Evolutionary conservation across 1,284 basidiomycete genomes (phyloP).

Genomic region (Irpex lacteus): DNA sequence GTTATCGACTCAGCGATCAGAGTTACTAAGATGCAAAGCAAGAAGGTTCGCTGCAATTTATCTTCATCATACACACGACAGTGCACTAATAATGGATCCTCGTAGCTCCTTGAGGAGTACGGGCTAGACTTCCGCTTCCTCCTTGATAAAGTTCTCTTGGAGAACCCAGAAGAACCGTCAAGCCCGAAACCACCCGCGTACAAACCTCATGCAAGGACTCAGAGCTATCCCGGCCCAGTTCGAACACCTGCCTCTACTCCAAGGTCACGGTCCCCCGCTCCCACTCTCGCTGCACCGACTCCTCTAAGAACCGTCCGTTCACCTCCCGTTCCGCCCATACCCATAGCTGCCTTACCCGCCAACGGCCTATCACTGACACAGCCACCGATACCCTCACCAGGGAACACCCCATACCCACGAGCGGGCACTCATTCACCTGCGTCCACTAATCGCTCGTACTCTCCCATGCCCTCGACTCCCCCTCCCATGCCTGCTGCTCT

Average conservation of each 20-base stretch:
- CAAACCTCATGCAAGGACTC: constrained; percentile 25
- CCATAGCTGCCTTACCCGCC: constrained; percentile 6
- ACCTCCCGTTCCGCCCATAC: constrained; percentile 15
- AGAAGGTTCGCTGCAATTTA: constrained; percentile 53
- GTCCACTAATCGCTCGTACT: constrained; percentile 8
- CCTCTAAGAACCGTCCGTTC: constrained; percentile 24
- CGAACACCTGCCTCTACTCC: constrained; percentile 29
- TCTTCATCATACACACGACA: neutral
- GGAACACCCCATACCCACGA: neutral
- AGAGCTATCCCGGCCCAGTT: constrained; percentile 24
- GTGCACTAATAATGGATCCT: neutral
- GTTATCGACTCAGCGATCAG: constrained; percentile 75
- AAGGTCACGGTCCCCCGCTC: constrained; percentile 28
- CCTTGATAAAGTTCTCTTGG: constrained; percentile 66
- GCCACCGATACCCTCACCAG: constrained; percentile 3
- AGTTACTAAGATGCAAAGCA: constrained; percentile 76
- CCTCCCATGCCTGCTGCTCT: constrained; percentile 22
- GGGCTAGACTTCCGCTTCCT: constrained; percentile 91
- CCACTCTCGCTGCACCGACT: constrained; percentile 24
- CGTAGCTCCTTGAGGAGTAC: constrained; percentile 85
- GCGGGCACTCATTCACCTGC: constrained; percentile 5
- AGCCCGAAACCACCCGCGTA: constrained; percentile 32
- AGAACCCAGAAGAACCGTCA: constrained; percentile 38
- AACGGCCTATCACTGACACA: constrained; percentile 17
- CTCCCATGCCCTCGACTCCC: constrained; percentile 15